These are phyloP conservation scores for Alternaria alternata DNA, from an alignment of 2,329 filamentous ascomycete species.

Conservation along the genomic window DNA sequence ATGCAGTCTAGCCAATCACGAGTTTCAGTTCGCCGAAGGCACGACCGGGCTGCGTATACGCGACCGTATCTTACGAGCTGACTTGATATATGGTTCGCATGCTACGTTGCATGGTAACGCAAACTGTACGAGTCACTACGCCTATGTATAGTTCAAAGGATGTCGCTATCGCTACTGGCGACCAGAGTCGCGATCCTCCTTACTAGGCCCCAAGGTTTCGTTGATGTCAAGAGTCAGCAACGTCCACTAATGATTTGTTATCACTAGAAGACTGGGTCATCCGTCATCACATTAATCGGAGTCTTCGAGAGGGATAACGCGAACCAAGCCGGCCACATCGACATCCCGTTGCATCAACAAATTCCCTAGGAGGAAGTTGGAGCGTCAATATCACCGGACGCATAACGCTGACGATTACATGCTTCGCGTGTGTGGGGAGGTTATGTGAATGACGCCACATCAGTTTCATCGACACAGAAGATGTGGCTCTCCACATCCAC, in stretches of 20 bases:
- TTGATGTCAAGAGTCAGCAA: conserved; percentile 14
- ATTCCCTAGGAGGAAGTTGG: background rate
- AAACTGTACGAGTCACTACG: background rate
- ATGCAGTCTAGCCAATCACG: conserved; percentile 9
- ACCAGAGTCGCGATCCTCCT: conserved; percentile 5
- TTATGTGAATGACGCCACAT: conserved; percentile 7
- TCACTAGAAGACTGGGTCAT: background rate
- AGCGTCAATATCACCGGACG: background rate
- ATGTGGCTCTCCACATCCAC: conserved; percentile 15
- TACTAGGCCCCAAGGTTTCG: conserved; percentile 9
- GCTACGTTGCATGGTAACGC: background rate
- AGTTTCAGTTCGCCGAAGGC: background rate
- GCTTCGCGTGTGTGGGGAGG: conserved; percentile 3
- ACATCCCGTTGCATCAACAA: conserved; percentile 11
- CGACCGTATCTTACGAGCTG: background rate
- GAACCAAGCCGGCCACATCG: background rate
- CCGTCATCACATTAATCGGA: background rate
- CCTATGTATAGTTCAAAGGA: background rate
- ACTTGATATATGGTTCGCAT: conserved; percentile 1
- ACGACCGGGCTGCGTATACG: background rate
- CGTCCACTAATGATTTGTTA: background rate
- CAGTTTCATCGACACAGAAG: conserved; percentile 9
- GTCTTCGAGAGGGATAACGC: background rate
- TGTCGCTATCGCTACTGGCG: background rate
- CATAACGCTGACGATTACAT: background rate